These are phyloP conservation scores for Desmodesmus armatus DNA, from an alignment of 139 green algal genomes.

Conservation along the genomic window DNA sequence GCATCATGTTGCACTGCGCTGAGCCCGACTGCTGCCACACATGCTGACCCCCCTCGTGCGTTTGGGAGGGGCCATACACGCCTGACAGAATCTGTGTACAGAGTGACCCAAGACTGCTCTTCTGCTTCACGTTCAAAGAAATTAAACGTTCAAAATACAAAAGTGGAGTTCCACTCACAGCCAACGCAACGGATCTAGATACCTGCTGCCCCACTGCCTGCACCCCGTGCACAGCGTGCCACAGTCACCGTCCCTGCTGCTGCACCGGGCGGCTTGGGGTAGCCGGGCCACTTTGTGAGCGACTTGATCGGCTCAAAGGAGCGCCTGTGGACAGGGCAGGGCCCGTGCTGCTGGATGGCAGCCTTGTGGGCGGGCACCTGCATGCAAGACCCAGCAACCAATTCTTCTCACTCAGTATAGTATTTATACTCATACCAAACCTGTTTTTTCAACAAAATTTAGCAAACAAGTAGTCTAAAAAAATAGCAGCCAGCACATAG, in stretches of 20 bases:
- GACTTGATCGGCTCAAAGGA: slow-evolving; percentile 85
- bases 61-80: too few species aligned
- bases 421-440: not conserved
- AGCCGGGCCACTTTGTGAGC: slow-evolving; percentile 47
- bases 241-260: too few species aligned
- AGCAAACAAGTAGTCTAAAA: too few species aligned
- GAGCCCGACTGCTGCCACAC: too few species aligned
- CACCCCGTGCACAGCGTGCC: not conserved
- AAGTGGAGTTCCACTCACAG: too few species aligned
- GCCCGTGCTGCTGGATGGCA: slow-evolving; percentile 79
- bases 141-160: too few species aligned
- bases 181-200: not conserved
- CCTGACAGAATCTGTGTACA: too few species aligned
- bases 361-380: slow-evolving; percentile 79
- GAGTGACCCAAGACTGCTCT: too few species aligned
- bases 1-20: too few species aligned
- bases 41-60: too few species aligned
- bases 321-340: slow-evolving; percentile 80
- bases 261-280: slow-evolving; percentile 1
- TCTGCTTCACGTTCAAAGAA: too few species aligned
- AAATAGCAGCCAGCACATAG: not conserved
- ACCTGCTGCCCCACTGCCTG: not conserved
- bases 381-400: slow-evolving; percentile 79
- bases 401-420: not conserved
- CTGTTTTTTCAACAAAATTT: not conserved